Conservation (phyloP, 1,284 basidiomycete genomes). For the Anthracocystis setariae region DNA sequence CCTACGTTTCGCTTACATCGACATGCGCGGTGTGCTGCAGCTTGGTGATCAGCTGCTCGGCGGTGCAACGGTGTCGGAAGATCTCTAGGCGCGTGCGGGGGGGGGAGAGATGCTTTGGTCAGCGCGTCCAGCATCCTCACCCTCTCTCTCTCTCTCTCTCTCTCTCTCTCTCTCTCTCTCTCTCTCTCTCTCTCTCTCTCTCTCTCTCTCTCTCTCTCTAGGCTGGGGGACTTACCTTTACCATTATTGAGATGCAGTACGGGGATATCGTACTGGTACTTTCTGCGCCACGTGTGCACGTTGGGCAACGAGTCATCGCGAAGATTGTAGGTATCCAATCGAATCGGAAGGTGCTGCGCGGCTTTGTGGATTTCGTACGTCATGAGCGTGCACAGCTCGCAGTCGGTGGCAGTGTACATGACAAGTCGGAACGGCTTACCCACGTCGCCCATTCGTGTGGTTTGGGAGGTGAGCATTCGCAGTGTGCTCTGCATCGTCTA, state of each 20-base stretch:
- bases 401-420: slow-evolving; percentile 64
- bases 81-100: slow-evolving; percentile 17
- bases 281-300: slow-evolving; percentile 59
- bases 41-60: slow-evolving; percentile 20
- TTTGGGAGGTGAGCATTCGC: not conserved
- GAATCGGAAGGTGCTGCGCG: slow-evolving; percentile 29
- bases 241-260: slow-evolving; percentile 56
- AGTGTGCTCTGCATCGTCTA: slow-evolving; percentile 15
- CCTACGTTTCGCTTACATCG: no score
- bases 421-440: slow-evolving; percentile 31
- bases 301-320: slow-evolving; percentile 55
- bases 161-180: no score
- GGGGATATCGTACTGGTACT: slow-evolving; percentile 67
- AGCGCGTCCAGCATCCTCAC: no score
- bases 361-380: slow-evolving; percentile 45
- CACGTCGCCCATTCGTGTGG: no score
- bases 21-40: slow-evolving; percentile 5
- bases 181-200: no score
- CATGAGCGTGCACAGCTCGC: slow-evolving; percentile 62
- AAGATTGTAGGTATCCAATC: slow-evolving; percentile 60
- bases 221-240: slow-evolving; percentile 30
- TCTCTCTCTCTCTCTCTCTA: no score
- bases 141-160: no score
- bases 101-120: no score
- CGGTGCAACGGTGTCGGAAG: slow-evolving; percentile 44